phyloP scores from a whole-genome alignment of 305 asterid genomes.

The Fraxinus xanthoxyloides region DNA sequence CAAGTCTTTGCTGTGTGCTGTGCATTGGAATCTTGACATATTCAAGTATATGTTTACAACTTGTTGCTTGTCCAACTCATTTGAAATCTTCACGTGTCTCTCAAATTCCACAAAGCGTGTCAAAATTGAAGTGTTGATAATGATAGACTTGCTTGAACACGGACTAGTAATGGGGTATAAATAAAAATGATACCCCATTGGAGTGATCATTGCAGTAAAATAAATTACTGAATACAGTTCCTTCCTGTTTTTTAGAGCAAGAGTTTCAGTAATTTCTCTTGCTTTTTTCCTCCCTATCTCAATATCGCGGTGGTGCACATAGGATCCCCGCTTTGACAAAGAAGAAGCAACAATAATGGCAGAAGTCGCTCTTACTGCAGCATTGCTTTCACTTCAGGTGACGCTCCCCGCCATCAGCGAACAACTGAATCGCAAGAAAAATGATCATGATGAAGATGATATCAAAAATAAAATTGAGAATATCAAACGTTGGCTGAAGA shows the following conservation, averaged over 20 bases:
- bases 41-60: not conserved
- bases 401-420: not conserved
- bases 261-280: not conserved
- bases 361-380: constrained; percentile 27
- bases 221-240: not conserved
- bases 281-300: too few relatives aligned
- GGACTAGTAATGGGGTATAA: not conserved
- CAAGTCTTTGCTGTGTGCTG: too few relatives aligned
- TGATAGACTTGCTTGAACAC: too few relatives aligned
- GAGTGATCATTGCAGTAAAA: not conserved
- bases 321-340: not conserved
- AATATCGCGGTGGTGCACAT: not conserved
- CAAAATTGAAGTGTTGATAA: too few relatives aligned
- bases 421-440: not conserved
- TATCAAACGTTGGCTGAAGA: constrained; percentile 16
- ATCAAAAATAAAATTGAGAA: not conserved
- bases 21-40: too few relatives aligned
- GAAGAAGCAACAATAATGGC: constrained; percentile 26
- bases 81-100: too few relatives aligned
- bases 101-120: not conserved
- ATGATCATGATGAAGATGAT: not conserved
- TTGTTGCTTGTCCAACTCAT: not conserved
- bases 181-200: not conserved
- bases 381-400: constrained; percentile 14
- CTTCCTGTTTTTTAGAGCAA: not conserved